phyloP scores from a whole-genome alignment of 1,284 basidiomycete species.

The Trichosporon inkin region DNA sequence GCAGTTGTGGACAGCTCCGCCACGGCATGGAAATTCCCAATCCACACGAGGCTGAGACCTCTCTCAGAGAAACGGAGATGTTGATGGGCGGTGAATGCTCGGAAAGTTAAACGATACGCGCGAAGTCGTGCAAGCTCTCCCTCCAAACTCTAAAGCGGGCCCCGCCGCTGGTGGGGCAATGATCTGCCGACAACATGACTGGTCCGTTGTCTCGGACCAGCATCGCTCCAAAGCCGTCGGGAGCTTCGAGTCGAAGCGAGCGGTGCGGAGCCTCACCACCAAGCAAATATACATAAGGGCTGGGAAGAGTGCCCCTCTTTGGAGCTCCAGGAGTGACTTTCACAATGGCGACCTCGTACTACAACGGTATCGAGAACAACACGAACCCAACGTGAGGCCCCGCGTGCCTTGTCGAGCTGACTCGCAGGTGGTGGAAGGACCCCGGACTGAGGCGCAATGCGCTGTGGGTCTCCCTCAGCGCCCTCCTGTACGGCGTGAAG shows the following conservation, averaged over 20 bases:
- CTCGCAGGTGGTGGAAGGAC: slow-evolving; percentile 14
- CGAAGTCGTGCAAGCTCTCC: too few relatives aligned
- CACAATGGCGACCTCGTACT: slow-evolving; percentile 8
- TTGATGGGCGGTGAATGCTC: not conserved
- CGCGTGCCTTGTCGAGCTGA: not conserved
- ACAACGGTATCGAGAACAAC: slow-evolving; percentile 16
- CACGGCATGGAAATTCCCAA: too few relatives aligned
- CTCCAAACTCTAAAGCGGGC: too few relatives aligned
- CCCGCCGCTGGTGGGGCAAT: too few relatives aligned
- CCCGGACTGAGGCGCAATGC: slow-evolving; percentile 10
- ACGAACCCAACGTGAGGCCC: slow-evolving; percentile 6
- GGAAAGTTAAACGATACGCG: not conserved
- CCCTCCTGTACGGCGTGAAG: slow-evolving; percentile 15
- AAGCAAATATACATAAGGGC: not conserved
- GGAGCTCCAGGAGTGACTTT: not conserved
- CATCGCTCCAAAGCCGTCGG: too few relatives aligned
- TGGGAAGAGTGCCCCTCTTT: not conserved
- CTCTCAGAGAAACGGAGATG: too few relatives aligned
- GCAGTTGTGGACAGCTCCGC: too few relatives aligned
- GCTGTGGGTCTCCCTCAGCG: slow-evolving; percentile 9
- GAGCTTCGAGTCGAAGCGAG: not conserved
- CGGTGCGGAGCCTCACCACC: not conserved
- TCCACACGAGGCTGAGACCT: too few relatives aligned
- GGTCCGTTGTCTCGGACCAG: too few relatives aligned
- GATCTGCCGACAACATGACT: not conserved